A percentile compares a stretch with the other conserved stretches of the same genome.
Conservation (phyloP, 495 filamentous ascomycete genomes). For the Hapsidospora chrysogenum region DNA sequence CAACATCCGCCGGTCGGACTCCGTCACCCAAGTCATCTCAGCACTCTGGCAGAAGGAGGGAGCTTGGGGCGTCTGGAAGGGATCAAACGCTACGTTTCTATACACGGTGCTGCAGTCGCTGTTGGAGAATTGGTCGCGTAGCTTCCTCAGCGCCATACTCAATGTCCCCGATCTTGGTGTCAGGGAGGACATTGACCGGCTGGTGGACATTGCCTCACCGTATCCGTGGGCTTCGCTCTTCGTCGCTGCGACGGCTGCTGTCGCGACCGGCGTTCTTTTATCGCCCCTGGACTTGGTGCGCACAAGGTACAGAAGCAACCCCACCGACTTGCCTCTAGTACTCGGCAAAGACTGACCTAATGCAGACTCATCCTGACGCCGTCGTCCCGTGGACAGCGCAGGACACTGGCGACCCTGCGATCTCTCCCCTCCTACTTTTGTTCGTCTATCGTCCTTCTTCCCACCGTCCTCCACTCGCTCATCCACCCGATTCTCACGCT, state of each 20-base stretch:
- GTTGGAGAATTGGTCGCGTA: constrained; percentile 70
- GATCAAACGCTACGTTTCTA: constrained; percentile 76
- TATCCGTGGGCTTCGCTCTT: constrained; percentile 57
- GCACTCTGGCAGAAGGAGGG: constrained; percentile 83
- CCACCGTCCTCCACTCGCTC: constrained; percentile 73
- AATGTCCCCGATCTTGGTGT: constrained; percentile 68
- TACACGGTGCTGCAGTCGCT: constrained; percentile 75
- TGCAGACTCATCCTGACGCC: constrained; percentile 61
- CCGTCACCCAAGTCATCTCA: constrained; percentile 61
- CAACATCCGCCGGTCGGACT: constrained; percentile 47
- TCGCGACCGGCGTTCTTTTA: constrained; percentile 60
- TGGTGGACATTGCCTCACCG: constrained; percentile 46
- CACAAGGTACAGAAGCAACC: constrained; percentile 38
- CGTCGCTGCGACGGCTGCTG: constrained; percentile 69
- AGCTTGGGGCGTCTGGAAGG: constrained; percentile 88
- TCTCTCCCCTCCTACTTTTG: constrained; percentile 62
- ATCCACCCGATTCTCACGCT: constrained; percentile 66
- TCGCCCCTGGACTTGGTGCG: constrained; percentile 80
- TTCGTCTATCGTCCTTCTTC: constrained; percentile 50
- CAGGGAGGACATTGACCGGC: constrained; percentile 28
- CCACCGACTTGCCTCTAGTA: neutral
- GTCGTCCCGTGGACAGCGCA: constrained; percentile 50
- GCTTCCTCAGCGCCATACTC: constrained; percentile 64
- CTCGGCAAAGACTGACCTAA: constrained; percentile 9
- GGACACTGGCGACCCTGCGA: constrained; percentile 56